phyloP scores from a whole-genome alignment of 306 rosid species.

The Citrullus amarus region DNA sequence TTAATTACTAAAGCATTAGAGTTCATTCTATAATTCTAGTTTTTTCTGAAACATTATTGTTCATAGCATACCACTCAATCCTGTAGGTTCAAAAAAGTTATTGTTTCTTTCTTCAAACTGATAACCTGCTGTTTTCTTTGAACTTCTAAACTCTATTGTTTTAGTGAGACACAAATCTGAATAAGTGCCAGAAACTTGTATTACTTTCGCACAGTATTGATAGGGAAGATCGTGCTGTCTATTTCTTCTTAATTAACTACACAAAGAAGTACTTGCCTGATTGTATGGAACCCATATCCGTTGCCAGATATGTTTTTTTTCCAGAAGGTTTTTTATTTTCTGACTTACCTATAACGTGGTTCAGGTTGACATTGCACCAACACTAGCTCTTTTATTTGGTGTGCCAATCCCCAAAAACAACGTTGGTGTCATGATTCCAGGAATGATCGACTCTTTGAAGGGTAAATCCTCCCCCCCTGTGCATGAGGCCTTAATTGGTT shows the following conservation, averaged over 20 bases:
- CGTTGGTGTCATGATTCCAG: slow-evolving; percentile 61
- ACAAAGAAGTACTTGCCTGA: neutral
- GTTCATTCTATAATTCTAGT: neutral
- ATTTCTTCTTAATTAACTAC: neutral
- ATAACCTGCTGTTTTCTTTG: neutral
- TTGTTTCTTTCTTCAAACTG: neutral
- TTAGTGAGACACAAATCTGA: neutral
- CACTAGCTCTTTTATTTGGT: slow-evolving; percentile 74
- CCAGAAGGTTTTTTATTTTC: neutral
- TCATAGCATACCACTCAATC: neutral
- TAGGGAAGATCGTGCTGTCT: neutral
- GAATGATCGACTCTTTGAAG: slow-evolving; percentile 35
- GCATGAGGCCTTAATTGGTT: neutral
- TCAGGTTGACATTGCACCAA: slow-evolving; percentile 85
- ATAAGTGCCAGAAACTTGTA: neutral
- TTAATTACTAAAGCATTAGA: neutral
- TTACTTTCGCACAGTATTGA: neutral
- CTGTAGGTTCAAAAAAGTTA: neutral
- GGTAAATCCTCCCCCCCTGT: slow-evolving; percentile 29
- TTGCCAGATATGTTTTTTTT: neutral
- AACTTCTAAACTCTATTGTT: neutral
- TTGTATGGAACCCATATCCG: neutral
- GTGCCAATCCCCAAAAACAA: slow-evolving; percentile 91
- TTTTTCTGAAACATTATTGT: neutral
- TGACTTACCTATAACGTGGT: slow-evolving; percentile 2